phyloP scores from a whole-genome alignment of 495 filamentous ascomycete species.

The Chaetomium fimeti region DNA sequence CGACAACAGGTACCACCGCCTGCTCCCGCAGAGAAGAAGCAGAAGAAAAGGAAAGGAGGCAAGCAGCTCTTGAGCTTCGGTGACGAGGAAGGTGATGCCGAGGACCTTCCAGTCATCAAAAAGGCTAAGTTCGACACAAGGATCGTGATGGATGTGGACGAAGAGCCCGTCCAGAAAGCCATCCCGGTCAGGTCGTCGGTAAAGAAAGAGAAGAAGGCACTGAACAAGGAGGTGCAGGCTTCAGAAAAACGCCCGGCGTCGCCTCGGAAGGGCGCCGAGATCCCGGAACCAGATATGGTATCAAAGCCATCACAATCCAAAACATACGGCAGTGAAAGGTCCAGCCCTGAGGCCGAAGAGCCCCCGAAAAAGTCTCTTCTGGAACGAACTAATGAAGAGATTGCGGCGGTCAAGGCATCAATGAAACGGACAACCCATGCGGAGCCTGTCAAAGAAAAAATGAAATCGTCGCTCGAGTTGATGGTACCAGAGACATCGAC shows the following conservation, averaged over 20 bases:
- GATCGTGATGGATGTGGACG: constrained; percentile 63
- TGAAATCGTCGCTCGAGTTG: constrained; percentile 68
- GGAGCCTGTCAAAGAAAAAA: constrained; percentile 56
- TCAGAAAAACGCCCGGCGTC: constrained; percentile 21
- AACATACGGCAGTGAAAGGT: constrained; percentile 1
- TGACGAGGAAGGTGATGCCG: constrained; percentile 74
- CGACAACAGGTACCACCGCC: constrained; percentile 42
- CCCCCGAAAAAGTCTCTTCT: constrained; percentile 43
- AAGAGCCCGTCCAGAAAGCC: constrained; percentile 33
- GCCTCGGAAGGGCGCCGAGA: constrained; percentile 31
- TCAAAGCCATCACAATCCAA: constrained; percentile 25
- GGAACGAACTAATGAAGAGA: constrained; percentile 85
- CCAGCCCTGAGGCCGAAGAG: constrained; percentile 18
- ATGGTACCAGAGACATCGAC: constrained; percentile 81
- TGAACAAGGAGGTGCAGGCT: constrained; percentile 35
- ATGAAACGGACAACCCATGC: constrained; percentile 76
- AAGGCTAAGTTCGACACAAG: constrained; percentile 90
- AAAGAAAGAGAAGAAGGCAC: constrained; percentile 37
- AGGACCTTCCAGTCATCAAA: constrained; percentile 63
- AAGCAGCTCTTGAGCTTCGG: constrained; percentile 89
- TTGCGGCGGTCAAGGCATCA: constrained; percentile 83
- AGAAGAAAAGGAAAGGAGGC: constrained; percentile 70
- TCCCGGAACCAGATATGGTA: constrained; percentile 23
- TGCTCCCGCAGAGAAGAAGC: constrained; percentile 58
- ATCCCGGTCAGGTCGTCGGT: constrained; percentile 27